phyloP scores from a whole-genome alignment of 106 monocot genomes.

The Dendrobium nobile region DNA sequence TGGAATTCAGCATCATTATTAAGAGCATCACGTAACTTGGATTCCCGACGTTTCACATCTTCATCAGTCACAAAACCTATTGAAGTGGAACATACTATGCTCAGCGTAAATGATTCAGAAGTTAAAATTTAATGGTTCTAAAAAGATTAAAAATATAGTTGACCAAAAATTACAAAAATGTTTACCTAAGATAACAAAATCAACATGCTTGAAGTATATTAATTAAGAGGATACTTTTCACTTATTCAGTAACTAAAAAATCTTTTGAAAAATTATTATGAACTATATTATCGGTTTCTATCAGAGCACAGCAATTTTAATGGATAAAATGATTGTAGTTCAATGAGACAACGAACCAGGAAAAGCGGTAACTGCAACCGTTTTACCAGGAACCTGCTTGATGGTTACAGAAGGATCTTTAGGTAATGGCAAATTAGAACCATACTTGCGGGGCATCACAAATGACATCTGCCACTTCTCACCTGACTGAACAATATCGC shows the following conservation, averaged over 20 bases:
- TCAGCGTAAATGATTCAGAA: neutral
- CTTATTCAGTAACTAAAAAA: no score
- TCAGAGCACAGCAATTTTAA: neutral
- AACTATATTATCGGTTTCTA: no score
- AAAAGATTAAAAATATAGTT: no score
- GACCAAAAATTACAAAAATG: no score
- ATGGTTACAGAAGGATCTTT: conserved; percentile 71
- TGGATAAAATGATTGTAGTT: neutral
- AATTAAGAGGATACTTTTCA: no score
- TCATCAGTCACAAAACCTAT: conserved; percentile 76
- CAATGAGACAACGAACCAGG: conserved; percentile 37
- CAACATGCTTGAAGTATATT: no score
- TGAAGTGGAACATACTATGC: neutral
- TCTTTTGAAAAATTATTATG: no score
- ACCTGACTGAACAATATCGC: conserved; percentile 28
- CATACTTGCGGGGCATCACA: conserved; percentile 85
- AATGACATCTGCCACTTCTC: conserved; percentile 84
- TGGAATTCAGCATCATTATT: conserved; percentile 43
- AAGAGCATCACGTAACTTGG: conserved; percentile 44
- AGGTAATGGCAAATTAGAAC: conserved; percentile 62
- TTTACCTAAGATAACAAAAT: no score
- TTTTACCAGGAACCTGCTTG: conserved; percentile 49
- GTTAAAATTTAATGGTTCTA: no score
- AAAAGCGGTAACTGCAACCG: conserved; percentile 70
- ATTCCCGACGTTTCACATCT: conserved; percentile 44